These are phyloP conservation scores for Peronospora destructor DNA, from an alignment of 352 stramenopile species.

Conservation along the genomic window DNA sequence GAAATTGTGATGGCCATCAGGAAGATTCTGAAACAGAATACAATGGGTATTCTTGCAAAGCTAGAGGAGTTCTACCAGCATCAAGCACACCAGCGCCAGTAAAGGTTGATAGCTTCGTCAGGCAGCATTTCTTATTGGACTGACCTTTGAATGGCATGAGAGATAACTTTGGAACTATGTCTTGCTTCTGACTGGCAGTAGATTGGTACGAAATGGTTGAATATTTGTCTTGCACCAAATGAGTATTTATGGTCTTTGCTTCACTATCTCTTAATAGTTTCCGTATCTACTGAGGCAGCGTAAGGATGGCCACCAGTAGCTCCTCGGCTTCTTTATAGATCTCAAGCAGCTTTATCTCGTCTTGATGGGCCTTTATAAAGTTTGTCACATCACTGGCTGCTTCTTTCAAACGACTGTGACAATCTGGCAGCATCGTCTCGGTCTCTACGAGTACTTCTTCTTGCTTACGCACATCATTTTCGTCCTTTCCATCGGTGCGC, in stretches of 20 bases:
- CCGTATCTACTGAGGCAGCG: no score
- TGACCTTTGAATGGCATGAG: no score
- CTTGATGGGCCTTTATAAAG: constrained; percentile 39
- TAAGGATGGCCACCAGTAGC: constrained; percentile 25
- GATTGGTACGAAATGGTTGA: no score
- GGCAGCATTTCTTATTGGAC: no score
- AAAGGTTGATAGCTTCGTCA: background rate
- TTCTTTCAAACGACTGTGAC: constrained; percentile 57
- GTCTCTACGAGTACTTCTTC: constrained; percentile 76
- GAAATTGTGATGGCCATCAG: constrained; percentile 76
- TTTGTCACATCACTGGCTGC: constrained; percentile 43
- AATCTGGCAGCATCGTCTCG: constrained; percentile 77
- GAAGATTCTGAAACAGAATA: constrained; percentile 83
- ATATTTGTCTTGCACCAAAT: no score
- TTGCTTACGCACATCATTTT: constrained; percentile 76
- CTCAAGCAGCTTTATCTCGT: constrained; percentile 36
- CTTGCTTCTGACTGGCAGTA: no score
- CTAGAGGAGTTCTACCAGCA: constrained; percentile 69
- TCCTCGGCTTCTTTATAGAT: constrained; percentile 38
- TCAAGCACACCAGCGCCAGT: constrained; percentile 30
- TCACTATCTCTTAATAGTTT: no score
- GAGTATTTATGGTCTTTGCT: no score
- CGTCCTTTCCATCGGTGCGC: constrained; percentile 47
- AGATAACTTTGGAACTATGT: no score
- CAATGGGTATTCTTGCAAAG: constrained; percentile 64